Base-by-base conservation (phyloP, 495 filamentous ascomycete genomes). In the Penicillium paradoxum region DNA sequence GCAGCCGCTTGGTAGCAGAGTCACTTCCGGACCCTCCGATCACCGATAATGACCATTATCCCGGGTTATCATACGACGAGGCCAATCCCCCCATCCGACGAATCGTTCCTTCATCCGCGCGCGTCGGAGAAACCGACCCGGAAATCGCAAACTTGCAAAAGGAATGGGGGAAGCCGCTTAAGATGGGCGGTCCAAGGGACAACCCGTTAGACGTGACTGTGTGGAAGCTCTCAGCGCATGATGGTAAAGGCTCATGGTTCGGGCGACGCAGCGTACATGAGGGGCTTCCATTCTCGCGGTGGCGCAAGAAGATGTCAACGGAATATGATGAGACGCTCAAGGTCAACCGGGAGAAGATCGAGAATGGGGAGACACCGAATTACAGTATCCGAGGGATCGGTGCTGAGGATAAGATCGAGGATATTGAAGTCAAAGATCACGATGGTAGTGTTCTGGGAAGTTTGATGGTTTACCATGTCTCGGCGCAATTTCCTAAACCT, bases 191-290 rank as follows among this genome's bases (percentile, higher is more conserved):
- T 17, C 59, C 76, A 0, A 83, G 78, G 54, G 86, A 92, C 6
- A 95, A 93, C 58, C 90, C 89, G 6, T 71, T 90, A 10, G 83
- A 79, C 0, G 80, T 97, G 15, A 71, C 76, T 19, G 80, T 97
- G 11, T 96, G 90, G 70, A 97, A 95, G 64, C 73, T 93, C 22
- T 66, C 74, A 0, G 83, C 85, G 0, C 83, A 85, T 50, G 93
- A 97, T 61, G 86, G 90, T 2, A 85, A 85, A 42, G 93, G 92
- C 0, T 76, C 83, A 3, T 97, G 92, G 92, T 97, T 97, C 69
- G 90, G 88, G 9, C 70, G 93, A 49, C 76, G 90, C 24, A 95
- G 89, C 58, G 76, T 97, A 14, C 91, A 97, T 53, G 81, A 85
- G 56, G 84, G 85, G 0, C 62, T 93, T 18, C 72, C 81, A 0